Evolutionary conservation across 441 rosid species (phyloP).

Genomic region (Macaranga tanarius): DNA sequence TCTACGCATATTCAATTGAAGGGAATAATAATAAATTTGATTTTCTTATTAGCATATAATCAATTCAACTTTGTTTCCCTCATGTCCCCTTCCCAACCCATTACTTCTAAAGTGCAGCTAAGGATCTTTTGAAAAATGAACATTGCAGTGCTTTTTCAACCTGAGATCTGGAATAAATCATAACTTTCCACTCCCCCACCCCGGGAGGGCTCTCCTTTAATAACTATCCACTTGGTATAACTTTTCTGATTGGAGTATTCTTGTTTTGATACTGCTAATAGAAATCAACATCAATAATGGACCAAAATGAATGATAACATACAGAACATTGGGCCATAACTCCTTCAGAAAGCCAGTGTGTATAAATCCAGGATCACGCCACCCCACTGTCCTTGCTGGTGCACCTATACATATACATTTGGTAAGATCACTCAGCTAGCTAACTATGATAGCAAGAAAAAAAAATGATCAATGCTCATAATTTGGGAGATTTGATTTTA

Average conservation of each 20-base stretch:
- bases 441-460: neutral
- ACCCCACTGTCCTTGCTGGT: constrained; percentile 91
- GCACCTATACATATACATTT: constrained; percentile 39
- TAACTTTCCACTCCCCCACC: neutral
- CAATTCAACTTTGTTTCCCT: neutral
- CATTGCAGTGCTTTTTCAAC: neutral
- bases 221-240: neutral
- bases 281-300: neutral
- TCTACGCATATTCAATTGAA: neutral
- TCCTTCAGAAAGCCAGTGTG: constrained; percentile 78
- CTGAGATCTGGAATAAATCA: neutral
- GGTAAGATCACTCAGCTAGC: constrained; percentile 11
- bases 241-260: neutral
- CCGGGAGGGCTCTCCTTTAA: neutral
- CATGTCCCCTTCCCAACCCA: no score
- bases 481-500: neutral
- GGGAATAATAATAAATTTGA: neutral
- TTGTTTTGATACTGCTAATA: neutral
- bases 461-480: neutral
- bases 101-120: neutral
- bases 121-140: neutral
- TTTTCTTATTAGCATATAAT: neutral
- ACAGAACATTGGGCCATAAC: constrained; percentile 72
- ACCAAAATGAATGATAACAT: constrained; percentile 24
- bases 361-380: constrained; percentile 92